A percentile compares a stretch with the other conserved stretches of the same genome.
These are phyloP conservation scores for Marasmius tenuissimus DNA, from an alignment of 1,284 basidiomycete species.

Conservation along the genomic window DNA sequence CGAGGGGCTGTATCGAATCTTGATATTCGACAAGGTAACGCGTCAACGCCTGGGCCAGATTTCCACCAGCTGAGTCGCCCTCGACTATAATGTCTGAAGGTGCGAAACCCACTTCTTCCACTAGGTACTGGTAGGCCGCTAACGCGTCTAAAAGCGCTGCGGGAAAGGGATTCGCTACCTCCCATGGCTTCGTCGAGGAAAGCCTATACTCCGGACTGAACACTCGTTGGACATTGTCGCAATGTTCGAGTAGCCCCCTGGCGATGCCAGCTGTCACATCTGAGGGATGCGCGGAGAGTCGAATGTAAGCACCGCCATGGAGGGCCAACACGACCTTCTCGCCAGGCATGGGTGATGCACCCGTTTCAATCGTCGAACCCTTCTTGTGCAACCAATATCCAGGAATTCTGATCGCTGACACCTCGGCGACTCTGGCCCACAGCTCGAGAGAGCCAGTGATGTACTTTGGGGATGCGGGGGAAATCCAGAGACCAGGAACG, in stretches of 20 bases:
- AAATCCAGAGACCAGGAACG: slow-evolving; percentile 54
- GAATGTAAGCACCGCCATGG: slow-evolving; percentile 51
- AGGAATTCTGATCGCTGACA: slow-evolving; percentile 44
- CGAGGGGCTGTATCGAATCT: slow-evolving; percentile 32
- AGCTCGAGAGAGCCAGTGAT: slow-evolving; percentile 46
- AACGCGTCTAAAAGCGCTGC: slow-evolving; percentile 63
- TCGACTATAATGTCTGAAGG: slow-evolving; percentile 60
- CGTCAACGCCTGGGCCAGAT: slow-evolving; percentile 60
- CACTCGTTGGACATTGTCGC: slow-evolving; percentile 38
- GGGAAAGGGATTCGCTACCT: slow-evolving; percentile 52
- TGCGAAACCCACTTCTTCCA: slow-evolving; percentile 46
- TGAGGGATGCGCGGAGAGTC: slow-evolving; percentile 43
- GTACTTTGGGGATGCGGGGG: slow-evolving; percentile 39
- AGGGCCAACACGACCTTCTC: slow-evolving; percentile 54
- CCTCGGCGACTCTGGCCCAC: slow-evolving; percentile 40
- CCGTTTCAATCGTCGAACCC: slow-evolving; percentile 31
- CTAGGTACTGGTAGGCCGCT: slow-evolving; percentile 61
- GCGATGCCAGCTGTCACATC: slow-evolving; percentile 31
- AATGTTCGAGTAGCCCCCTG: slow-evolving; percentile 35
- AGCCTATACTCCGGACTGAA: slow-evolving; percentile 53
- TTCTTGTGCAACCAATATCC: slow-evolving; percentile 58
- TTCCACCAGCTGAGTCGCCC: slow-evolving; percentile 56
- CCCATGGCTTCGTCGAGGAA: slow-evolving; percentile 36
- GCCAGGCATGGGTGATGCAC: slow-evolving; percentile 36
- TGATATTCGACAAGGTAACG: slow-evolving; percentile 50